phyloP scores from a whole-genome alignment of 2,329 filamentous ascomycete genomes.

The Cladosporium sp. region DNA sequence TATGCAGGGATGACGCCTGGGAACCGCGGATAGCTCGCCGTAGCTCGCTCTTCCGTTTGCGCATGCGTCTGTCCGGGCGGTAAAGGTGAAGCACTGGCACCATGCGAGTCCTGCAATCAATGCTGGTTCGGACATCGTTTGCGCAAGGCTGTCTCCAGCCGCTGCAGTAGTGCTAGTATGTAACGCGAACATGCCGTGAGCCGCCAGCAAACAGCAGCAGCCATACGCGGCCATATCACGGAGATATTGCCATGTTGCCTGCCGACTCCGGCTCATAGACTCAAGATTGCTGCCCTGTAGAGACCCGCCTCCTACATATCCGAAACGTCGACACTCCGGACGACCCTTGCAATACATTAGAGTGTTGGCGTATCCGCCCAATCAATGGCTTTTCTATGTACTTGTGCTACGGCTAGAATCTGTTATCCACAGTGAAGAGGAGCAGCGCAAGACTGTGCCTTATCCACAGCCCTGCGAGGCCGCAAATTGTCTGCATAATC shows the following conservation, averaged over 20 bases:
- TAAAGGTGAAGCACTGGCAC: conserved; percentile 8
- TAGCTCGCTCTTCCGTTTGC: neutral
- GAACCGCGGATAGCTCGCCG: neutral
- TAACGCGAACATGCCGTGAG: neutral
- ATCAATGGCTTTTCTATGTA: conserved; percentile 13
- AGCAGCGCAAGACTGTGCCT: conserved; percentile 83
- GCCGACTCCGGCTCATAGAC: neutral
- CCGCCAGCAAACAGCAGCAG: neutral
- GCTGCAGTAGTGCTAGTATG: neutral
- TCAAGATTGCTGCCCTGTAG: neutral
- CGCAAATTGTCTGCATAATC: conserved; percentile 72
- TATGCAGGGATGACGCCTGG: conserved; percentile 4
- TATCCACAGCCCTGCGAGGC: conserved; percentile 80
- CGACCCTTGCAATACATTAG: neutral
- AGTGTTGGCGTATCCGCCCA: conserved; percentile 2
- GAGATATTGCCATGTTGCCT: neutral
- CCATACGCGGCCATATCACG: neutral
- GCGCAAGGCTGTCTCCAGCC: conserved; percentile 5
- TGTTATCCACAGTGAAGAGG: conserved; percentile 88
- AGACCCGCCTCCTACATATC: conserved; percentile 11
- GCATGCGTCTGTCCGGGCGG: neutral
- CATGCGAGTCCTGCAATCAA: neutral
- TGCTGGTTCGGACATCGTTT: neutral
- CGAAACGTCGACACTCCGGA: conserved; percentile 8
- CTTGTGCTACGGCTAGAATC: conserved; percentile 26